Conservation (phyloP, 371 early-diverging fungal genomes). For the Rhizopus stolonifer region DNA sequence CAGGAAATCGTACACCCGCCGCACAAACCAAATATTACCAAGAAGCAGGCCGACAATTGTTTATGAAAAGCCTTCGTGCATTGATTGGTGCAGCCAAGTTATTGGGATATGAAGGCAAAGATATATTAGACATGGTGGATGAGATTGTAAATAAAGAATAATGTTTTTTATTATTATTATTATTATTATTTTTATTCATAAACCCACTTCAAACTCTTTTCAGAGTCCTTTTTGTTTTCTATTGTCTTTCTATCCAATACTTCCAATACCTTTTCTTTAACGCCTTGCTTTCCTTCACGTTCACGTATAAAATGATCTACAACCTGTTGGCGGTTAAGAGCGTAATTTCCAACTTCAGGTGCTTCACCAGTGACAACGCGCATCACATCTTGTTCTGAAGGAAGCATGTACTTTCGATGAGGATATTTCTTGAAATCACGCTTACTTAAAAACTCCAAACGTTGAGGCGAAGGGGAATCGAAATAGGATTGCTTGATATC, state of each 20-base stretch:
- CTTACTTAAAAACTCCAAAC: conserved; percentile 35
- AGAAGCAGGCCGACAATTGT: conserved; percentile 32
- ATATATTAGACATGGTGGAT: conserved; percentile 38
- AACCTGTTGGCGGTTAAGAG: conserved; percentile 67
- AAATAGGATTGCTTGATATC: conserved; percentile 66
- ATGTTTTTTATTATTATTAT: no score
- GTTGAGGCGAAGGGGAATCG: conserved; percentile 36
- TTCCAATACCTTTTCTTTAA: conserved; percentile 68
- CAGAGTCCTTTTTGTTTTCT: conserved; percentile 26
- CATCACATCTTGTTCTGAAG: conserved; percentile 78
- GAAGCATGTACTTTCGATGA: conserved; percentile 75
- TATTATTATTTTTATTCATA: conserved; percentile 31
- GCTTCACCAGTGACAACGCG: conserved; percentile 64
- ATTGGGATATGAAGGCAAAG: conserved; percentile 37
- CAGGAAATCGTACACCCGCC: conserved; percentile 21
- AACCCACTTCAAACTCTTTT: conserved; percentile 43
- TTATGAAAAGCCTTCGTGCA: conserved; percentile 40
- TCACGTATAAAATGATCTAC: conserved; percentile 65
- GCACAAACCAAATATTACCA: conserved; percentile 5
- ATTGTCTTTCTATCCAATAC: conserved; percentile 65
- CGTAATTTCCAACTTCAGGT: conserved; percentile 56
- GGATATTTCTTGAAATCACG: conserved; percentile 64
- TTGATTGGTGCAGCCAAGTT: conserved; percentile 36
- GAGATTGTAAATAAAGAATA: conserved; percentile 30
- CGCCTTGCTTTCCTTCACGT: conserved; percentile 69